Conservation (phyloP, 129 eudicot species). For the Artemisia tridentata region DNA sequence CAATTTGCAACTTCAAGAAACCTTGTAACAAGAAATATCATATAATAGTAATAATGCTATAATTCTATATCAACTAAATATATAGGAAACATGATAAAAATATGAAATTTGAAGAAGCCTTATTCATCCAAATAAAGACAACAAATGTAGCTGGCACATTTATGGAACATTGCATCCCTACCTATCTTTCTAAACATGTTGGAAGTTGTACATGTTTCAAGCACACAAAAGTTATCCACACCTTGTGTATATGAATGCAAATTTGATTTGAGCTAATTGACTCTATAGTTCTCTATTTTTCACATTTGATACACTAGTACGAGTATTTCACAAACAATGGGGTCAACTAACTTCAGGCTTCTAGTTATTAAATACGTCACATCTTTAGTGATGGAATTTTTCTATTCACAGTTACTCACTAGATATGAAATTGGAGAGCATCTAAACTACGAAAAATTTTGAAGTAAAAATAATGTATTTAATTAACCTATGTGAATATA, state of each 20-base stretch:
- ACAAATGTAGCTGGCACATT: not conserved
- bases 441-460: too few species aligned
- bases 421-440: too few species aligned
- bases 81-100: not conserved
- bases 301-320: not conserved
- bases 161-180: slow-evolving; percentile 2
- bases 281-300: not conserved
- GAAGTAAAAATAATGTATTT: too few species aligned
- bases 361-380: too few species aligned
- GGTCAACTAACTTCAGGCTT: not conserved
- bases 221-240: slow-evolving; percentile 19
- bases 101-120: slow-evolving; percentile 14
- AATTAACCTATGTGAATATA: too few species aligned
- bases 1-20: not conserved
- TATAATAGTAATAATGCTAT: not conserved
- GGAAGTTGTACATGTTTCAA: not conserved
- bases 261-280: not conserved
- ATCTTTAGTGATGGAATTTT: too few species aligned
- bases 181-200: not conserved
- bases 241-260: slow-evolving; percentile 11
- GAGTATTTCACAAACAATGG: not conserved
- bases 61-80: not conserved
- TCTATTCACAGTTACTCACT: too few species aligned
- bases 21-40: not conserved
- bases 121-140: slow-evolving; percentile 15